A percentile compares a stretch with the other conserved stretches of the same genome.
Evolutionary conservation across 768 basidiomycete genomes (phyloP).

Genomic region (Tricholoma hemisulphureum): DNA sequence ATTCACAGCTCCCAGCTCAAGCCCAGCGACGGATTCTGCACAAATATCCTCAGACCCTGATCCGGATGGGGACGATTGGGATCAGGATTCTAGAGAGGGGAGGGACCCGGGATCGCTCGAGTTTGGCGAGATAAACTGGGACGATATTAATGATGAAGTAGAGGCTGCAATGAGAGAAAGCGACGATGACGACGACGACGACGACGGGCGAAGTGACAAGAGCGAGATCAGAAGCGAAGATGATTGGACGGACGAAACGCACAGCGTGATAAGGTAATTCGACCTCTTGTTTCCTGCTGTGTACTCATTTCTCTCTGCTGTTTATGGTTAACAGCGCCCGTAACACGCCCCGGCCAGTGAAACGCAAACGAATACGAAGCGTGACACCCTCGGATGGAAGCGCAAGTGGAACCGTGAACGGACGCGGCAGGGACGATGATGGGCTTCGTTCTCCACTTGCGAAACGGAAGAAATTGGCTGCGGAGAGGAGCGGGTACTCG

Average conservation of each 20-base stretch:
- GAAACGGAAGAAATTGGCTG: slow-evolving; percentile 76
- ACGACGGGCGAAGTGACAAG: slow-evolving; percentile 43
- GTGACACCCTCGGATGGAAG: slow-evolving; percentile 61
- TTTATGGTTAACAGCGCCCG: slow-evolving; percentile 29
- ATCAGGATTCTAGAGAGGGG: slow-evolving; percentile 38
- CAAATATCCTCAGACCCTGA: slow-evolving; percentile 67
- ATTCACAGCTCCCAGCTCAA: slow-evolving; percentile 33
- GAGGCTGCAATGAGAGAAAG: slow-evolving; percentile 85
- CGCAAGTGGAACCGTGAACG: slow-evolving; percentile 36
- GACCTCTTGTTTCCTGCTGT: neutral
- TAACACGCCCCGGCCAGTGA: slow-evolving; percentile 44
- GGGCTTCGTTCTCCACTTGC: slow-evolving; percentile 65
- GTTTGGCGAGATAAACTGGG: slow-evolving; percentile 72
- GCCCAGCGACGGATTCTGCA: slow-evolving; percentile 37
- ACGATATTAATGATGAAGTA: slow-evolving; percentile 81
- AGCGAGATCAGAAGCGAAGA: slow-evolving; percentile 49
- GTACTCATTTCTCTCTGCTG: slow-evolving; percentile 1
- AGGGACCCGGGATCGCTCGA: slow-evolving; percentile 40
- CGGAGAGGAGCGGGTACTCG: slow-evolving; percentile 63
- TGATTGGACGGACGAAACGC: slow-evolving; percentile 52
- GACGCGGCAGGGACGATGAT: slow-evolving; percentile 40
- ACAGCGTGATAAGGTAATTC: slow-evolving; percentile 34
- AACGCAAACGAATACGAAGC: slow-evolving; percentile 71
- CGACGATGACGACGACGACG: slow-evolving; percentile 59
- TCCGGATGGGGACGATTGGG: slow-evolving; percentile 69